Base-by-base conservation (phyloP, 306 rosid species). In the Trifolium fragiferum region DNA sequence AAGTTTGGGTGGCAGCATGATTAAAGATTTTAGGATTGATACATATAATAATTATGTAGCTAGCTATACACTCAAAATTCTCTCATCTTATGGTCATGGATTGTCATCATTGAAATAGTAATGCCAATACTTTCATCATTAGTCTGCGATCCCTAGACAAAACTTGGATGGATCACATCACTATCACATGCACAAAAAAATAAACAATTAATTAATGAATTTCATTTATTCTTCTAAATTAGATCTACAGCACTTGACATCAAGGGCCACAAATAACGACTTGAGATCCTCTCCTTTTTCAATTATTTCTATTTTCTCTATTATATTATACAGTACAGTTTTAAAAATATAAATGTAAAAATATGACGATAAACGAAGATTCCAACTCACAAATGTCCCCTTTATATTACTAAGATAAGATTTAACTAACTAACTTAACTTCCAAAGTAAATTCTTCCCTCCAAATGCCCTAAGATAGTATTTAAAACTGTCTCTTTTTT, bases 391-490 rank as follows among this genome's bases (percentile, higher is more conserved):
- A 41, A 18, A 35, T 12, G n/a, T 53, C n/a, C 49, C 4, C 4
- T 23, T 38, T 37, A 55, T 60, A 38, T 38, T 38, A 38, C 7
- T 12, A n/a, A n/a, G n/a, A n/a, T 38, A 3, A 40, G 11, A 8
- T 40, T 9, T 66, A 58, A 80, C 84, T 73, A 81, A 86, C 87
- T 73, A 81, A 84, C 80, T 69, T 70, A 82, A 79, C 83, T 44
- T 13, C 15, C 50, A 9, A 40, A 40, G 40, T 35, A 35, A 33
- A 6, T 35, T 7, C 40, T 35, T 35, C 14, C 12, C 47, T 8
- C 46, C 47, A 41, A 10, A 41, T 10, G 14, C 47, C 47, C 14
- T 10, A 41, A 41, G 4, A 41, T 41, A 41, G 12, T 41, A 41
- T 10, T 41, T 41, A 10, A 41, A 41, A 41, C 47, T 10, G 15